Evolutionary conservation across 2,329 filamentous ascomycete species (phyloP).

Genomic region (Colletotrichum sp.): DNA sequence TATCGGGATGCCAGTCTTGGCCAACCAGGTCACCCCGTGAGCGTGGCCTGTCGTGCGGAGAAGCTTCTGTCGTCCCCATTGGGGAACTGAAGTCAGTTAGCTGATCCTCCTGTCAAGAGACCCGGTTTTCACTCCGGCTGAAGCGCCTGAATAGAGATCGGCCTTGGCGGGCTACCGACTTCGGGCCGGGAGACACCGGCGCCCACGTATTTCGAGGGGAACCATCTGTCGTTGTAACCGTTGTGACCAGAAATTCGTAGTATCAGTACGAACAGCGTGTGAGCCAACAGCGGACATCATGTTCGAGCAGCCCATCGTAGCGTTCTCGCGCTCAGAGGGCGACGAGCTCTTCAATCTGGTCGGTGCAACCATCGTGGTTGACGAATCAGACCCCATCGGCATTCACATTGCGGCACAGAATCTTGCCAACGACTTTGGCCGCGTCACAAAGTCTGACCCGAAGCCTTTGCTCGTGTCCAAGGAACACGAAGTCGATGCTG

Average conservation of each 20-base stretch:
- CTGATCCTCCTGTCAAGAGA: neutral
- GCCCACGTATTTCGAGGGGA: neutral
- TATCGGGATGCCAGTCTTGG: neutral
- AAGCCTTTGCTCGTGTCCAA: neutral
- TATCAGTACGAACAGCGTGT: neutral
- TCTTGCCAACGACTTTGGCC: slow-evolving; percentile 31
- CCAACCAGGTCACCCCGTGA: neutral
- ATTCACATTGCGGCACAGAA: slow-evolving; percentile 37
- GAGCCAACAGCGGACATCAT: slow-evolving; percentile 12
- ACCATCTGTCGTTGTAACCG: neutral
- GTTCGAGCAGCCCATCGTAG: slow-evolving; percentile 30
- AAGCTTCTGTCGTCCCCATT: neutral
- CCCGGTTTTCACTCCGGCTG: neutral
- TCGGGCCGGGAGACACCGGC: neutral
- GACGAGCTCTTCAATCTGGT: slow-evolving; percentile 26
- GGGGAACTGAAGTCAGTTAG: neutral
- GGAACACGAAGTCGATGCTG: neutral
- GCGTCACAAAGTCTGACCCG: slow-evolving; percentile 23
- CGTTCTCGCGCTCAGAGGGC: slow-evolving; percentile 24
- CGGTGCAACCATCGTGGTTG: slow-evolving; percentile 33
- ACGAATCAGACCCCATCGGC: slow-evolving; percentile 33
- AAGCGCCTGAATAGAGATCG: neutral
- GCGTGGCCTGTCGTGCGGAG: neutral
- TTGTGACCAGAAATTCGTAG: neutral
- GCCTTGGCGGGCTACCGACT: neutral